Evolutionary conservation across 2,329 filamentous ascomycete species (phyloP), one percentile per base, ranked within the genome.

Genomic region (Colletotrichum endophyticum): DNA sequence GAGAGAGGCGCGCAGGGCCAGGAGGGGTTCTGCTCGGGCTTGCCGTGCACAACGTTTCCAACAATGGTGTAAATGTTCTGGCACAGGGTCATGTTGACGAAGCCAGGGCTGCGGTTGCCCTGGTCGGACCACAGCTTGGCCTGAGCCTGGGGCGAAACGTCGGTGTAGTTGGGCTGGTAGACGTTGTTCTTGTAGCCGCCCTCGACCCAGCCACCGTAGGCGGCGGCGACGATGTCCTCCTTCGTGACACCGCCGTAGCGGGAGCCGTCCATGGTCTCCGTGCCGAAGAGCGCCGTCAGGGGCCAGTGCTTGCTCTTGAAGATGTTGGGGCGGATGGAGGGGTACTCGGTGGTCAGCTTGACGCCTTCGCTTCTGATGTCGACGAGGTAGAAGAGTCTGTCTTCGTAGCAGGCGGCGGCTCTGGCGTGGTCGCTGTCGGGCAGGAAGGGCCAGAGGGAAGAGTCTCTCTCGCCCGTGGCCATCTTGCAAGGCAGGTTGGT

Each of bases 11-110:
- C 57, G 27, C 57, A 61, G 57, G 57, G 57, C 57, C 57, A 61
- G 5, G 19, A 32, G 27, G 57, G 57, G 25, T 61, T 27, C 16
- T 61, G 25, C 27, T 61, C 57, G 16, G 22, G 57, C 57, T 28
- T 61, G 57, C 57, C 28, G 27, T 61, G 57, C 16, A 30, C 85
- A 4, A 84, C 84, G 2, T 80, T 81, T 5, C 81, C 78, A 4
- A 89, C 90, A 76, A 89, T 91, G 74, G 88, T 83, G 79, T 88
- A 88, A 12, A 88, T 56, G 73, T 61, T 61, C 13, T 28, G 25
- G 57, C 57, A 61, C 57, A 88, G 87, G 3, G 85, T 84, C 63
- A 88, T 84, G 79, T 90, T 90, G 4, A 90, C 66, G 74, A 90
- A 90, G 2, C 85, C 85, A 39, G 90, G 82, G 0, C 88, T 86